Base-by-base conservation (phyloP, 2,329 filamentous ascomycete species). In the Aspergillus sojae region DNA sequence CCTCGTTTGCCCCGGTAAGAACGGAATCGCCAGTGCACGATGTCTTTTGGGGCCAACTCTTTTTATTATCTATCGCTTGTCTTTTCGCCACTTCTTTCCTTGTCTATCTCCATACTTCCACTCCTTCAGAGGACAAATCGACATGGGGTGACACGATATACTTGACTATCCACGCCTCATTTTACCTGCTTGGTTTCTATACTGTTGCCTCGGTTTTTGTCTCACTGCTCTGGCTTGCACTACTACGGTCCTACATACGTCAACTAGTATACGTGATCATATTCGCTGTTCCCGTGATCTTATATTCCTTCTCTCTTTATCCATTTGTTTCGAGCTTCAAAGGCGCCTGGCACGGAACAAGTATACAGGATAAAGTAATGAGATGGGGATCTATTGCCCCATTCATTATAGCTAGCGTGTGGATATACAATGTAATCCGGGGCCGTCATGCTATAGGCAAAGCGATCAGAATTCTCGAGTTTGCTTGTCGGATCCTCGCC, bases 131-230 rank as follows among this genome's bases (percentile, higher is more conserved):
- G 60, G 91, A 91, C 73, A 85, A 86, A 64, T 90, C 90, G 1
- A 76, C 70, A 63, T 86, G 96, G 62, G 94, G 94, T 16, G 95
- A 99, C 77, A 97, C 94, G 1, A 93, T 99, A 63, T 99, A 99
- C 78, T 93, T 91, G 16, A 93, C 92, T 5, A 81, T 99, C 41
- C 90, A 91, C 70, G 88, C 89, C 57, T 97, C 94, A 0, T 95
- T 96, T 72, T 90, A 95, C 73, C 89, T 98, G 68, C 88, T 99
- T 48, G 91, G 92, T 2, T 88, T 95, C 58, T 96, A 98, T 78
- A 98, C 95, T 0, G 77, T 98, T 21, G 89, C 97, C n/a, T 91
- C 95, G 0, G 83, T 97, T 45, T 82, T 96, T 41, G 91, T 98
- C 23, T 94, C 94, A 1, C 83, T 97, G 41, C 78, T 97, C 30